phyloP scores from a whole-genome alignment of 495 filamentous ascomycete genomes.

The Hypoxylon fuscum region DNA sequence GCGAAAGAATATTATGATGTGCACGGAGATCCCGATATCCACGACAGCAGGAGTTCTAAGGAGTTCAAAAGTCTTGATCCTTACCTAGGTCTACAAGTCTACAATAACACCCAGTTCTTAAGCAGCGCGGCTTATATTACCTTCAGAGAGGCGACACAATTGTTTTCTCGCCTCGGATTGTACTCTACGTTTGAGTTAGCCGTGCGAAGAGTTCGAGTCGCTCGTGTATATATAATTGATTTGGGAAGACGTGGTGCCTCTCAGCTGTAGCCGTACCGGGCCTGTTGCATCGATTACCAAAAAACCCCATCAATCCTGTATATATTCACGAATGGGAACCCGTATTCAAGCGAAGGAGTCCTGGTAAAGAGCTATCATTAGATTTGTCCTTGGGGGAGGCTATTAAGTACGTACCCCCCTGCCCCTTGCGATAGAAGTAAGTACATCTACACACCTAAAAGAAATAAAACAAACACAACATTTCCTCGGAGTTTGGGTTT shows the following conservation, averaged over 20 bases:
- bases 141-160: constrained; percentile 9
- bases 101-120: constrained; percentile 5
- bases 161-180: constrained; percentile 7
- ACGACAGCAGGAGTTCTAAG: constrained; percentile 28
- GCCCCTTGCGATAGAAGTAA: neutral
- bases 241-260: constrained; percentile 12
- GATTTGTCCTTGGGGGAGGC: no score
- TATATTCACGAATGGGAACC: no score
- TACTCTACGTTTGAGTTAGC: constrained; percentile 12
- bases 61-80: constrained; percentile 26
- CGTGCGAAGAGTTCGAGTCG: neutral
- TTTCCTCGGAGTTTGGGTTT: constrained; percentile 19
- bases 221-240: constrained; percentile 14
- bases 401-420: constrained; percentile 1
- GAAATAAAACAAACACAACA: constrained; percentile 7
- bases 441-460: neutral
- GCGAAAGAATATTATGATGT: constrained; percentile 22
- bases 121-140: constrained; percentile 13
- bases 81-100: constrained; percentile 13
- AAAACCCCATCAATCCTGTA: no score
- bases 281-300: no score
- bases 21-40: constrained; percentile 26
- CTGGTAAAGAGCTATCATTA: no score
- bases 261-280: neutral
- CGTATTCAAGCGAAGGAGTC: no score